Percentiles rank a stretch among this genome's conserved stretches.
These are phyloP conservation scores for Breviolum minutum DNA, from an alignment of 73 alveolate genomes.

Conservation along the genomic window DNA sequence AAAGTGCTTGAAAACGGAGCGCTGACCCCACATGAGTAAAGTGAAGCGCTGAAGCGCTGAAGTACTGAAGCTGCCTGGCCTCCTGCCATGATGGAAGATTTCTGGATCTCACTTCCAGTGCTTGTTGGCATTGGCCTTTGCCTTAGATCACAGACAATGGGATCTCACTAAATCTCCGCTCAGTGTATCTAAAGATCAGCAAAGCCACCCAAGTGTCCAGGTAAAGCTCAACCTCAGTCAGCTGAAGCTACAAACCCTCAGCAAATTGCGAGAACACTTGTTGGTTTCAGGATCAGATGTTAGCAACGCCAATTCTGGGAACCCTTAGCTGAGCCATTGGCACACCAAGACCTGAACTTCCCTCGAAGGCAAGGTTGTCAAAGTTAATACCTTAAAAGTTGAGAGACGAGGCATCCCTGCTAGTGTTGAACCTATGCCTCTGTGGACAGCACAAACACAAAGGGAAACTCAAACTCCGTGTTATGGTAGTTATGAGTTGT, in stretches of 20 bases:
- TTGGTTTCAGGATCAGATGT: too few relatives aligned
- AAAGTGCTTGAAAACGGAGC: too few relatives aligned
- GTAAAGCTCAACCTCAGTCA: conserved; percentile 64
- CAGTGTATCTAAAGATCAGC: not conserved
- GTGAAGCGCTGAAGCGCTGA: too few relatives aligned
- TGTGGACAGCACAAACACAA: too few relatives aligned
- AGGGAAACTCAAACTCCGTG: too few relatives aligned
- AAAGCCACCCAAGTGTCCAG: conserved; percentile 64
- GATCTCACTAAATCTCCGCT: too few relatives aligned
- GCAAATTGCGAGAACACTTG: not conserved
- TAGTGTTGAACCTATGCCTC: too few relatives aligned
- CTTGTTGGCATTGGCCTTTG: conserved; percentile 57
- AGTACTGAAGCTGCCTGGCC: not conserved
- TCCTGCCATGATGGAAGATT: conserved; percentile 91
- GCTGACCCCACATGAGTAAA: too few relatives aligned
- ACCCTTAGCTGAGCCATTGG: conserved; percentile 14
- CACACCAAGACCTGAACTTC: conserved; percentile 62
- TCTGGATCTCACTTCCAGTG: conserved; percentile 58
- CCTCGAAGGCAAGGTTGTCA: conserved; percentile 56
- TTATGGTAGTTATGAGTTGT: too few relatives aligned
- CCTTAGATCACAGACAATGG: not conserved
- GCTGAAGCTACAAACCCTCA: not conserved
- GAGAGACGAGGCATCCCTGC: not conserved
- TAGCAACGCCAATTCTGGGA: not conserved
- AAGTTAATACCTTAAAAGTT: conserved; percentile 32